Evolutionary conservation across 106 monocot genomes (phyloP), one percentile per base, ranked within the genome.

Genomic region (Acorus calamus): DNA sequence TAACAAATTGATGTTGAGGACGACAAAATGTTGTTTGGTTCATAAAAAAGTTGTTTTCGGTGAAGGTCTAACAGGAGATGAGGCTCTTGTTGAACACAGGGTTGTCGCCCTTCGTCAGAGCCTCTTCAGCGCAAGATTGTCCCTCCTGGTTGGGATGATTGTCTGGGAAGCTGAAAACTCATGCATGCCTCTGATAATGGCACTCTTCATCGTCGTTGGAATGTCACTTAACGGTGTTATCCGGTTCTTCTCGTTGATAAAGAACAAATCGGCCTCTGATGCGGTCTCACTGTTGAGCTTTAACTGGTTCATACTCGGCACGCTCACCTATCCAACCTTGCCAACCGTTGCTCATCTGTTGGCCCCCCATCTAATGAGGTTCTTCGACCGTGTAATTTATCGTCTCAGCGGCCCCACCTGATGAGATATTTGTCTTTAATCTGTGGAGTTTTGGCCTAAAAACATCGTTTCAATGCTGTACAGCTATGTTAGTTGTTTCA

Each of bases 221-320:
- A 79, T 94, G 81, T 94, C 94, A 5, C 69, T 94, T 12, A 65
- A 46, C 14, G 86, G 81, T 44, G 84, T 94, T 12, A 60, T 88
- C 48, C 76, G 74, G 52, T 82, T 89, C 76, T 86, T 93, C 78
- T 80, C 83, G 1, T 71, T 76, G 2, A 69, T 93, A 59, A 85
- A 76, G 59, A 93, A 85, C 71, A 93, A 72, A 52, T 85, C 85
- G 0, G 84, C 81, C 14, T 74, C 66, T 5, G 89, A 86, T 61
- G 89, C 84, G 0, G 84, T 89, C 11, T 79, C 84, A 49, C 65
- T 89, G 58, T 68, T 94, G 42, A 81, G 89, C 62, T 53, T 94
- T 3, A 94, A 87, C 80, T 89, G 84, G 79, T 89, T 89, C 75
- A 75, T 94, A 13, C 79, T 86, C 13, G 89, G 94, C 10, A 74